These are phyloP conservation scores for Metarhizium anisopliae DNA, from an alignment of 2,329 filamentous ascomycete species.

Conservation along the genomic window DNA sequence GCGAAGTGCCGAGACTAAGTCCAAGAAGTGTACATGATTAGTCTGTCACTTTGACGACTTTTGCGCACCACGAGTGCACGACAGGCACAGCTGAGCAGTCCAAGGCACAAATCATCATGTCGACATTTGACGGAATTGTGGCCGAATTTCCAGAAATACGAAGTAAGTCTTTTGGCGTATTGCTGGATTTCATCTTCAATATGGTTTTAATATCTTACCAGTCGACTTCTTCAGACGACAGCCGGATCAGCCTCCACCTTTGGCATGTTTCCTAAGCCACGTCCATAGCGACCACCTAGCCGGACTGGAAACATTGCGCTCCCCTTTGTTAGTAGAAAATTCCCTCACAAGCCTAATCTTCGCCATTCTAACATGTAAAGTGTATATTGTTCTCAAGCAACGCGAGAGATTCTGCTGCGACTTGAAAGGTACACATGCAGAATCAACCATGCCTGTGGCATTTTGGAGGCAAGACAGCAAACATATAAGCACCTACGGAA, in stretches of 20 bases:
- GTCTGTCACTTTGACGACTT: not conserved
- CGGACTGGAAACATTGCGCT: constrained; percentile 66
- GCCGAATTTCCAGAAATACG: constrained; percentile 73
- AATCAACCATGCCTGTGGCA: constrained; percentile 70
- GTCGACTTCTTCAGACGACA: constrained; percentile 73
- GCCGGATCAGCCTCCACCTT: constrained; percentile 45
- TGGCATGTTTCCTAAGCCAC: constrained; percentile 87
- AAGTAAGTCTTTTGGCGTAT: constrained; percentile 31
- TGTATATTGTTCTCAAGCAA: constrained; percentile 83
- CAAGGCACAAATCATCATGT: constrained; percentile 41
- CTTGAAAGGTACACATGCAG: constrained; percentile 73
- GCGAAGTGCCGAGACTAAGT: not conserved
- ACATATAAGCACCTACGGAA: constrained; percentile 69
- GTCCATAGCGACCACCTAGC: constrained; percentile 84
- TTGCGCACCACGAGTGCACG: not conserved
- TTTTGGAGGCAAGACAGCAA: constrained; percentile 64
- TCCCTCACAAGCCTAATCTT: not conserved
- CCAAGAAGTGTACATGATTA: not conserved
- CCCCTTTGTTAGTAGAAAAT: constrained; percentile 52
- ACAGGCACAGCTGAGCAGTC: not conserved
- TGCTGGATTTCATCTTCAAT: not conserved
- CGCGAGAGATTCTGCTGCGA: constrained; percentile 68
- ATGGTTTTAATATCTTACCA: constrained; percentile 18
- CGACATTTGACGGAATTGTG: constrained; percentile 65
- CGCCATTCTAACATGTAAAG: constrained; percentile 19